phyloP scores from a whole-genome alignment of 129 eudicot species.

The Flaveria bidentis region DNA sequence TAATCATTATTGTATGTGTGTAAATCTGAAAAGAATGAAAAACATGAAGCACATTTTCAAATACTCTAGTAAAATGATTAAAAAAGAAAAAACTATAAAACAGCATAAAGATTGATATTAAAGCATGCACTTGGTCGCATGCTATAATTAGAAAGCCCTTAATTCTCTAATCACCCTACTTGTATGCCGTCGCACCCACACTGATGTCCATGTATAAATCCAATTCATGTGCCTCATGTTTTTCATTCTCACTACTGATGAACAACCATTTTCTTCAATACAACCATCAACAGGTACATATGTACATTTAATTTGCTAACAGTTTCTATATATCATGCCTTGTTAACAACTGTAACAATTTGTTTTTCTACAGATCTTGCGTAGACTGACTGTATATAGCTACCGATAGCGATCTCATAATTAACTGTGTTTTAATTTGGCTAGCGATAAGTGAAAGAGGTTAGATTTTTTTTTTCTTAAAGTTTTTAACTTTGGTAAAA shows the following conservation, averaged over 20 bases:
- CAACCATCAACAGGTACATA: constrained; percentile 14
- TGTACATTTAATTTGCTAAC: background rate
- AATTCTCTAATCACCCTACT: constrained; percentile 33
- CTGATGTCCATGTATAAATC: constrained; percentile 18
- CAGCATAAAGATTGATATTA: background rate
- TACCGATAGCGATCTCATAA: background rate
- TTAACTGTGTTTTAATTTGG: constrained; percentile 1
- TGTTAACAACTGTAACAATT: too few relatives aligned
- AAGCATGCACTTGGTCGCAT: constrained; percentile 33
- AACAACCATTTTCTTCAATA: constrained; percentile 7
- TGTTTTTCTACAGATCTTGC: constrained; percentile 5
- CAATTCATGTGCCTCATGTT: constrained; percentile 16
- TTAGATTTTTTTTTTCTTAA: background rate
- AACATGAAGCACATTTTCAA: too few relatives aligned
- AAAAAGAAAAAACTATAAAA: too few relatives aligned
- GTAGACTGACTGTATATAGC: constrained; percentile 9
- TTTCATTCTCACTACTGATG: background rate
- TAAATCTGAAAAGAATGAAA: too few relatives aligned
- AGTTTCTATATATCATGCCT: too few relatives aligned
- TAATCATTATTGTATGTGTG: too few relatives aligned
- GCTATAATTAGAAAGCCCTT: constrained; percentile 34
- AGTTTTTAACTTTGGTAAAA: background rate
- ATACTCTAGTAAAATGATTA: too few relatives aligned
- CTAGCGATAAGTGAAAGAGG: background rate
- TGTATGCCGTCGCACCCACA: constrained; percentile 32